Evolutionary conservation across 192 early-diverging fungal genomes (phyloP).

Genomic region (Coemansia sp.): DNA sequence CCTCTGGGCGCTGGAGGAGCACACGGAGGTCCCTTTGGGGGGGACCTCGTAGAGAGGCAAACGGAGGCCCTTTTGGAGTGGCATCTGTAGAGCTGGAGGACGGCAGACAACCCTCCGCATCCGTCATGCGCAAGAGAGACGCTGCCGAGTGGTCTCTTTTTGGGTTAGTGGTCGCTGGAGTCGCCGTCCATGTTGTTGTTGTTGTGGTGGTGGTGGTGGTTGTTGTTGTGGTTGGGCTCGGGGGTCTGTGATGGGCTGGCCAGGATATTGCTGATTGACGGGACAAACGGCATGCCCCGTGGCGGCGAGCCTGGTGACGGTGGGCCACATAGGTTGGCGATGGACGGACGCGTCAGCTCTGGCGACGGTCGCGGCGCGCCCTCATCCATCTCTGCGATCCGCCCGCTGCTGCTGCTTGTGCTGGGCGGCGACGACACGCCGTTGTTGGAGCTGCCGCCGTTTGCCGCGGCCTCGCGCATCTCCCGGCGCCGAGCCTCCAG

Average conservation of each 20-base stretch:
- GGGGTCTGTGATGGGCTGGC: slow-evolving; percentile 11
- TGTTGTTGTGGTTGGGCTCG: background rate
- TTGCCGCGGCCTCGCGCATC: slow-evolving; percentile 15
- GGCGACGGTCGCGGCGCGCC: slow-evolving; percentile 1
- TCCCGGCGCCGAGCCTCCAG: slow-evolving; percentile 43
- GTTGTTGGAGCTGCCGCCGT: background rate
- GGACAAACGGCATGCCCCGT: slow-evolving; percentile 2
- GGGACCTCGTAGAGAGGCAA: no score
- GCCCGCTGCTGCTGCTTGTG: slow-evolving; percentile 2
- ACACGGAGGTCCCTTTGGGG: no score
- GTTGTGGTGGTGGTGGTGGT: background rate
- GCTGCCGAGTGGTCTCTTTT: no score
- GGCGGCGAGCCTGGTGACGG: background rate
- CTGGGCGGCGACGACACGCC: background rate
- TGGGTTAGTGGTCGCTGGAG: no score
- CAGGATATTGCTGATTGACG: slow-evolving; percentile 30
- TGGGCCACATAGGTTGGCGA: slow-evolving; percentile 25
- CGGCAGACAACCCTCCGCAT: no score
- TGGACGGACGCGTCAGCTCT: slow-evolving; percentile 19
- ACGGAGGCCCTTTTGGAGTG: no score
- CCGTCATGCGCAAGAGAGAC: no score
- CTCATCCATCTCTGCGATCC: slow-evolving; percentile 9
- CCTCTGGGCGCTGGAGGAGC: no score
- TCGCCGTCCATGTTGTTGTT: background rate
- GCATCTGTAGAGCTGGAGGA: no score